Conservation (phyloP, 2,329 filamentous ascomycete genomes). For the Talaromyces islandicus region DNA sequence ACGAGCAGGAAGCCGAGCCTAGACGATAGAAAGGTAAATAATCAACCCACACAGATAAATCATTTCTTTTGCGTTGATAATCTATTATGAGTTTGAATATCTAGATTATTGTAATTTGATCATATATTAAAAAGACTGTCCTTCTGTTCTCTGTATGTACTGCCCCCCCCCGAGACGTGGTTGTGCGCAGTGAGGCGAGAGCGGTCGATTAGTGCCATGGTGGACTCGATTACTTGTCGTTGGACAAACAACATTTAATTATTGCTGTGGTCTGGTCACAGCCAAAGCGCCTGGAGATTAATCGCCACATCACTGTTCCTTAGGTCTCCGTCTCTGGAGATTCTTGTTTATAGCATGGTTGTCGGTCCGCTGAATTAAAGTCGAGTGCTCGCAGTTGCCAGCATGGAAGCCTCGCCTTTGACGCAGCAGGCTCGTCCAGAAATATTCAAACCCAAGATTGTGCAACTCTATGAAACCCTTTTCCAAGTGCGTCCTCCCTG, state of each 20-base stretch:
- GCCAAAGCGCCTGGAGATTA: neutral
- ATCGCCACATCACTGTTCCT: neutral
- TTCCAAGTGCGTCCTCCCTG: constrained; percentile 48
- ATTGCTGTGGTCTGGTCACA: constrained; percentile 4
- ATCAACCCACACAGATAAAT: neutral
- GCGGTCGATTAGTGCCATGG: neutral
- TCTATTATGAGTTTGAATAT: neutral
- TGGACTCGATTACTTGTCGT: neutral
- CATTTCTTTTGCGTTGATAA: neutral
- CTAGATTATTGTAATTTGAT: neutral
- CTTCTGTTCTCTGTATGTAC: neutral
- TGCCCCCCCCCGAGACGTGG: neutral
- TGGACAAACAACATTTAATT: constrained; percentile 1
- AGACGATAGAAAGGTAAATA: neutral
- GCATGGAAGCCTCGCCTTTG: constrained; percentile 85
- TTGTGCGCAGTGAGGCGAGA: neutral
- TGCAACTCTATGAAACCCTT: constrained; percentile 77
- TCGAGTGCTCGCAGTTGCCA: constrained; percentile 9
- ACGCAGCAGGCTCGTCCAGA: constrained; percentile 88
- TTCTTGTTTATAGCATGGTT: constrained; percentile 1
- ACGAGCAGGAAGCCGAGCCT: neutral
- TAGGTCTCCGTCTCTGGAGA: neutral
- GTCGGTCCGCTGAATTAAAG: neutral
- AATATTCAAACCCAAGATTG: constrained; percentile 89
- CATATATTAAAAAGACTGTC: neutral